phyloP scores from a whole-genome alignment of 2,329 filamentous ascomycete species.

The Zasmidium angulare region DNA sequence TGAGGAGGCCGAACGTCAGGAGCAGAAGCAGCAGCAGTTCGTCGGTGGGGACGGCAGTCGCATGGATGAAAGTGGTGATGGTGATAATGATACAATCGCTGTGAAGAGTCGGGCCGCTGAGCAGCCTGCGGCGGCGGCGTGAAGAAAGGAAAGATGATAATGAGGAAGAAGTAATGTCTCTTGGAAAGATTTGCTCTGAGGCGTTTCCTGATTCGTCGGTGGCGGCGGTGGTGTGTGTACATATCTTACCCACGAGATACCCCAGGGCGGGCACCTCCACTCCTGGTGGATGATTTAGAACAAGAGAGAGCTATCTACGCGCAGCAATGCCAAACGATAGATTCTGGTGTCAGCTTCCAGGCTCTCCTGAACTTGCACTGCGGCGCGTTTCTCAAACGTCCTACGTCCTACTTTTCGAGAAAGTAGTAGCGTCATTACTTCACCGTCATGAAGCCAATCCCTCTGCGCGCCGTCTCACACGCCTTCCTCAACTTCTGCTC shows the following conservation, averaged over 20 bases:
- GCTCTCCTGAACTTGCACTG: too few species aligned
- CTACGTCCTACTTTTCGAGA: too few species aligned
- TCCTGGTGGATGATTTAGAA: background rate
- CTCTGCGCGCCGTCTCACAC: conserved; percentile 56
- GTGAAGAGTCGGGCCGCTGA: background rate
- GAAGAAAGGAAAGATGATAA: background rate
- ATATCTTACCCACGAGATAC: conserved; percentile 6
- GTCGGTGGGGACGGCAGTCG: background rate
- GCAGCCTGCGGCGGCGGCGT: background rate
- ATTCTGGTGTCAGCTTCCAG: background rate
- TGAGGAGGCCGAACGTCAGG: background rate
- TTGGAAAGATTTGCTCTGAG: too few species aligned
- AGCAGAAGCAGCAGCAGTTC: background rate
- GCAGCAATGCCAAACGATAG: background rate
- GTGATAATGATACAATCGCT: too few species aligned
- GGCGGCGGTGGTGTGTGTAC: too few species aligned
- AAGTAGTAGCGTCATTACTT: too few species aligned
- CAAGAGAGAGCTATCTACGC: background rate
- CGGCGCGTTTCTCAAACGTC: too few species aligned
- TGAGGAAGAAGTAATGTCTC: conserved; percentile 1
- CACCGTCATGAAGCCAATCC: conserved; percentile 59
- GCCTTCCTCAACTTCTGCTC: conserved; percentile 59
- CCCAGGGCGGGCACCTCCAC: conserved; percentile 1
- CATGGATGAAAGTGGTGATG: background rate
- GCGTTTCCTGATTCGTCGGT: too few species aligned